A percentile compares a stretch with the other conserved stretches of the same genome.
Conservation (phyloP, 345 rosid genomes). For the Arabis hirsuta region DNA sequence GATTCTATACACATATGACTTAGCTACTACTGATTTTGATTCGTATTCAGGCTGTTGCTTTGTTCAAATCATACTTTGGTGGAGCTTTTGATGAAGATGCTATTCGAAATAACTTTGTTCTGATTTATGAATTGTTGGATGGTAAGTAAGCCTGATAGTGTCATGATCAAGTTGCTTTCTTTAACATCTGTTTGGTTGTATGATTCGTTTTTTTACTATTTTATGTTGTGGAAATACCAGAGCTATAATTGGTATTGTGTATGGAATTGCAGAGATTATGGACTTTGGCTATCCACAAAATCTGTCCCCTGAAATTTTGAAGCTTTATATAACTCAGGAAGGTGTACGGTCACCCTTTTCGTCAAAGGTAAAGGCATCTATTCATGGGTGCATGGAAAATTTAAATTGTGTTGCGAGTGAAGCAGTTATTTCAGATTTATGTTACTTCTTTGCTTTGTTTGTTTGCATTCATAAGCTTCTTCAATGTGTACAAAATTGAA, state of each 20-base stretch:
- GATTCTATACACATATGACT: background rate
- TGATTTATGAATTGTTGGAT: slow-evolving; percentile 94
- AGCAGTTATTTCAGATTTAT: background rate
- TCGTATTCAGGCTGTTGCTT: slow-evolving; percentile 76
- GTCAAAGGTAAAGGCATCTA: slow-evolving; percentile 68
- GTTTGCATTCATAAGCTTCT: slow-evolving; percentile 7
- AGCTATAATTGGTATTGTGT: background rate
- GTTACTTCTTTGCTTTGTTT: slow-evolving; percentile 19
- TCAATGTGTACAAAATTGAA: background rate
- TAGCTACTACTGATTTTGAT: slow-evolving; percentile 4
- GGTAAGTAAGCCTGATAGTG: slow-evolving; percentile 61
- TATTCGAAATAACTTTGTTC: slow-evolving; percentile 90
- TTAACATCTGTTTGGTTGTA: background rate
- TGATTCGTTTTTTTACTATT: background rate
- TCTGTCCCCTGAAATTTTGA: slow-evolving; percentile 96
- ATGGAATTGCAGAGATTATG: slow-evolving; percentile 79
- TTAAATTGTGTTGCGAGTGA: slow-evolving; percentile 11
- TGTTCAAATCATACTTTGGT: slow-evolving; percentile 97
- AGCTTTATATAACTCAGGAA: slow-evolving; percentile 97
- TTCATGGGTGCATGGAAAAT: background rate
- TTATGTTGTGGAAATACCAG: background rate
- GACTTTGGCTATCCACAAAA: slow-evolving; percentile 98
- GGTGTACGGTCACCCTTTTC: slow-evolving; percentile 98
- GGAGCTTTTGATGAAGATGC: slow-evolving; percentile 99
- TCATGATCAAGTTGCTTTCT: background rate